Conservation (phyloP, 2,329 filamentous ascomycete genomes). For the Hymenoscyphus scutula region DNA sequence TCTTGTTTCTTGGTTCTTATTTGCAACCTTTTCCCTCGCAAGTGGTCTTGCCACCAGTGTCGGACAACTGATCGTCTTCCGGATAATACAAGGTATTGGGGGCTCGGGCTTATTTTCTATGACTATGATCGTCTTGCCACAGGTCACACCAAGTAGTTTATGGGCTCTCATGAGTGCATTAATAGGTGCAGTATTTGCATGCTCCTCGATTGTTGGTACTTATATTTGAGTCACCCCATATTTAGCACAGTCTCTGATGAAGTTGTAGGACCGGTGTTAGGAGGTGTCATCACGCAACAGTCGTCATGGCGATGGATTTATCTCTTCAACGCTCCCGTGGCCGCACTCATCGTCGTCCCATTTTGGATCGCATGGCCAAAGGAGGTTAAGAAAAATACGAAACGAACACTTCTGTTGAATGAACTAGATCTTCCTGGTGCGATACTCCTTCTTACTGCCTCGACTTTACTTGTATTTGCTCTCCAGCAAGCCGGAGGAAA, state of each 20-base stretch:
- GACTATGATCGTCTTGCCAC: too few species aligned
- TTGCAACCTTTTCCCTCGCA: slow-evolving; percentile 1
- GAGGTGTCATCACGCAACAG: slow-evolving; percentile 17
- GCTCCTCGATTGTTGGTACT: slow-evolving; percentile 29
- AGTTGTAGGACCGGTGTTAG: slow-evolving; percentile 14
- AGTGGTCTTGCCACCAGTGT: too few species aligned
- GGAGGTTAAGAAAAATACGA: neutral
- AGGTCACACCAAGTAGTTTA: too few species aligned
- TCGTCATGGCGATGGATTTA: slow-evolving; percentile 34
- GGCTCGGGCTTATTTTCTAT: too few species aligned
- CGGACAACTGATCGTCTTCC: too few species aligned
- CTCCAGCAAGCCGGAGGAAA: slow-evolving; percentile 11
- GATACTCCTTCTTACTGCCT: slow-evolving; percentile 6
- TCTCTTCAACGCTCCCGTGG: neutral
- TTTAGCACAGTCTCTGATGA: too few species aligned
- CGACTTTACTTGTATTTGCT: slow-evolving; percentile 11
- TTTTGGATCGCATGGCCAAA: slow-evolving; percentile 13
- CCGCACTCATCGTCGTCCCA: neutral
- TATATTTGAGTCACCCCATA: too few species aligned
- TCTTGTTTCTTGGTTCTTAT: neutral
- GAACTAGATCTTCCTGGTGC: slow-evolving; percentile 11
- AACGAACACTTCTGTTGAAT: slow-evolving; percentile 5
- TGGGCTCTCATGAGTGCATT: slow-evolving; percentile 3
- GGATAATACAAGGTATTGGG: too few species aligned
- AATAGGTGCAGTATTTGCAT: neutral